Conservation (phyloP, 2,329 filamentous ascomycete genomes). For the Colletotrichum sp. region DNA sequence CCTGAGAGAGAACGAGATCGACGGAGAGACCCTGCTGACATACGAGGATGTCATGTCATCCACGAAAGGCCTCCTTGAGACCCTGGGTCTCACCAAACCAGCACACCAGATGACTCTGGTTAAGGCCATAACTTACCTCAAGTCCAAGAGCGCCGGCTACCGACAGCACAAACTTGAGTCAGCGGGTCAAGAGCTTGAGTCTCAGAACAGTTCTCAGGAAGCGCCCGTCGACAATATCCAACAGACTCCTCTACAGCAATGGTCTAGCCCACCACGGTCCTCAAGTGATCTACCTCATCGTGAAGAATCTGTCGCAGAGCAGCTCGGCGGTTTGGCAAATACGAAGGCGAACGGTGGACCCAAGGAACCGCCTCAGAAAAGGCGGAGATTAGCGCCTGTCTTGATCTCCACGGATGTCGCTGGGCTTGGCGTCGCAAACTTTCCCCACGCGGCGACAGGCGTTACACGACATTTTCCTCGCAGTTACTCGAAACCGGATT, state of each 20-base stretch:
- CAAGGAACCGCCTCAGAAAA: slow-evolving; percentile 27
- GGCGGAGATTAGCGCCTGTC: slow-evolving; percentile 30
- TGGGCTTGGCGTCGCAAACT: slow-evolving; percentile 15
- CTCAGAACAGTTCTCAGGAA: not conserved
- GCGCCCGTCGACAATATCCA: not conserved
- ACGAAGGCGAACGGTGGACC: not conserved
- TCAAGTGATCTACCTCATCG: not conserved
- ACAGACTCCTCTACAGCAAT: not conserved
- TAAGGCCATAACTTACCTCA: slow-evolving; percentile 51
- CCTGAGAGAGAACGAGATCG: slow-evolving; percentile 67
- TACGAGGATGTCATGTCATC: slow-evolving; percentile 52
- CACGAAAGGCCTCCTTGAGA: slow-evolving; percentile 53
- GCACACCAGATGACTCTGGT: slow-evolving; percentile 64
- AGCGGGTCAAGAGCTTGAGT: not conserved
- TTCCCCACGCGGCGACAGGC: slow-evolving; percentile 5
- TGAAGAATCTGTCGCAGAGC: not conserved
- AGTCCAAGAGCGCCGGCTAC: slow-evolving; percentile 21
- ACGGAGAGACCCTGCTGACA: slow-evolving; percentile 68
- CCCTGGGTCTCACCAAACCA: slow-evolving; percentile 61
- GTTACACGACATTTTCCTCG: not conserved
- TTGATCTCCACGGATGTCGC: slow-evolving; percentile 20
- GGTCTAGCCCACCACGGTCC: not conserved
- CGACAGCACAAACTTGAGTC: slow-evolving; percentile 2
- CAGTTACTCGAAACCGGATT: not conserved
- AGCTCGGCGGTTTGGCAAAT: not conserved